A percentile compares a stretch with the other conserved stretches of the same genome.
phyloP scores from a whole-genome alignment of 768 basidiomycete species.

The Fibroporia radiculosa region DNA sequence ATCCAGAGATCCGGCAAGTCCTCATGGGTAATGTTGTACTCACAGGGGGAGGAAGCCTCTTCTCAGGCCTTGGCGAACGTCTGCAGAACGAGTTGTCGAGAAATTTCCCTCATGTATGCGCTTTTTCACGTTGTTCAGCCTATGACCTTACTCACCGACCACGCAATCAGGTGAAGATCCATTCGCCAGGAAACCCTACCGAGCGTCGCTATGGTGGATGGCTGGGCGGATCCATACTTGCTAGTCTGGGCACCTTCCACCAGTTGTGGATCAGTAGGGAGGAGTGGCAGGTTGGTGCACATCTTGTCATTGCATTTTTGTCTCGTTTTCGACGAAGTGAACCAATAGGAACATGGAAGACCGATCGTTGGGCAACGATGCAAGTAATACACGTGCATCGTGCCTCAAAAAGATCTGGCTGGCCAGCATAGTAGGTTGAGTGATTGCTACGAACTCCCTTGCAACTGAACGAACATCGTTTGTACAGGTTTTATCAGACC shows the following conservation, averaged over 20 bases:
- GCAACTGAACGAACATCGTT: no score
- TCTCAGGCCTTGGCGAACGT: slow-evolving; percentile 81
- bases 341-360: slow-evolving; percentile 67
- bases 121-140: background rate
- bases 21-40: slow-evolving; percentile 91
- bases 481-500: no score
- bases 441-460: no score
- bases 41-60: slow-evolving; percentile 87
- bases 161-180: slow-evolving; percentile 68
- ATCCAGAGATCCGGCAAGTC: slow-evolving; percentile 85
- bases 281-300: slow-evolving; percentile 73
- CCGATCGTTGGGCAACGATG: slow-evolving; percentile 79
- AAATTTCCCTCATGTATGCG: slow-evolving; percentile 64
- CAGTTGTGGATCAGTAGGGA: slow-evolving; percentile 93
- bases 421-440: no score
- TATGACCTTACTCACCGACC: background rate
- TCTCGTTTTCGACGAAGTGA: background rate
- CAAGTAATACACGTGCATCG: no score
- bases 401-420: no score
- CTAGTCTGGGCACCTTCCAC: slow-evolving; percentile 94
- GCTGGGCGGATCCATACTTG: slow-evolving; percentile 94
- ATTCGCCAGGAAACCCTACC: slow-evolving; percentile 83
- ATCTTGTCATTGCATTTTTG: background rate
- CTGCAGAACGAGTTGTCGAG: slow-evolving; percentile 68
- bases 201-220: slow-evolving; percentile 91